Evolutionary conservation across 2,329 filamentous ascomycete genomes (phyloP).

Genomic region (Plectosphaerella sp.): DNA sequence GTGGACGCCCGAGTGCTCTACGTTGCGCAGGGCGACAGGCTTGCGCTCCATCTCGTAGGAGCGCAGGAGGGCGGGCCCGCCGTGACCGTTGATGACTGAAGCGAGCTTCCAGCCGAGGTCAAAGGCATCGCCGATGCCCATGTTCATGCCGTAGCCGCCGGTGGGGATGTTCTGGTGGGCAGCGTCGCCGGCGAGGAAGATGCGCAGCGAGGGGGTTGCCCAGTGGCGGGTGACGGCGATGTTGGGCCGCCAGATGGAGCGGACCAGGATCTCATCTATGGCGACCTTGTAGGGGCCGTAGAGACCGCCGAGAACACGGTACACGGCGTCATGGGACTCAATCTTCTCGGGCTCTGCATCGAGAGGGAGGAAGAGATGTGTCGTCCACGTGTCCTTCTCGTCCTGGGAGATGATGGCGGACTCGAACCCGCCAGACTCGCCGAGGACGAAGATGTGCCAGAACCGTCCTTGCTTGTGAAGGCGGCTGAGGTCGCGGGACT

Average conservation of each 20-base stretch:
- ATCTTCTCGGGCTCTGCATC: neutral
- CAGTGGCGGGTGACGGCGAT: conserved; percentile 18
- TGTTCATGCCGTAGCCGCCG: conserved; percentile 30
- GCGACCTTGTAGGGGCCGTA: conserved; percentile 5
- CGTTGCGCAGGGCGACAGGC: conserved; percentile 11
- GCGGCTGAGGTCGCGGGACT: neutral
- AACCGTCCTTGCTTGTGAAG: neutral
- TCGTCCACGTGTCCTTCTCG: neutral
- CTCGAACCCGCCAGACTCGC: neutral
- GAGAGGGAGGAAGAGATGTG: neutral
- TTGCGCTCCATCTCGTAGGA: conserved; percentile 19
- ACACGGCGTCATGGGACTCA: neutral
- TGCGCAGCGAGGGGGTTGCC: conserved; percentile 22
- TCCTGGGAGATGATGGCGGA: neutral
- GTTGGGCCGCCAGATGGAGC: conserved; percentile 14
- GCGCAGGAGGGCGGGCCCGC: conserved; percentile 10
- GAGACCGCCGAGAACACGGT: neutral
- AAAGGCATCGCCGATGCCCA: conserved; percentile 23
- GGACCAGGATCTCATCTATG: conserved; percentile 17
- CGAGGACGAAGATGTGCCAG: conserved; percentile 1
- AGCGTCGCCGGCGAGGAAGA: conserved; percentile 27
- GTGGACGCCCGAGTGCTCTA: conserved; percentile 9
- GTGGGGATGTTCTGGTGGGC: conserved; percentile 27
- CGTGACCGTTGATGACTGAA: conserved; percentile 13
- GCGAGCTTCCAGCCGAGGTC: conserved; percentile 28